Evolutionary conservation across 768 basidiomycete genomes (phyloP).

Genomic region (Lactarius evosmus): DNA sequence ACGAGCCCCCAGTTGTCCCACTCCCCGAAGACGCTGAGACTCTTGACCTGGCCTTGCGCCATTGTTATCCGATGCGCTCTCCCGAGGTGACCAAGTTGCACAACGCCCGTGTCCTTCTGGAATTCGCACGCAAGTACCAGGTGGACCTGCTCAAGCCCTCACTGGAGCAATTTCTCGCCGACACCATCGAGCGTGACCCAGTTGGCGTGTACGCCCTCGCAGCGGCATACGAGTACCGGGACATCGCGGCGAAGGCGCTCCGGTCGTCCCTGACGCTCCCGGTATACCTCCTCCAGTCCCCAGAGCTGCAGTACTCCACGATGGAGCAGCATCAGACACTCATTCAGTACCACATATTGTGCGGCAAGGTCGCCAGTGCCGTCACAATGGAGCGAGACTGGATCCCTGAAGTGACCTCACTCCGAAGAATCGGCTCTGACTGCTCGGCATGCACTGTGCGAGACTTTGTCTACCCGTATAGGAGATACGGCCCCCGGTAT

Average conservation of each 20-base stretch:
- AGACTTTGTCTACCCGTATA: conserved; percentile 1
- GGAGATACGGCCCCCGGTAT: conserved; percentile 6
- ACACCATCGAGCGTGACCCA: conserved; percentile 14
- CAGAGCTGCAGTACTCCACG: conserved; percentile 8
- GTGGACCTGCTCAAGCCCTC: neutral
- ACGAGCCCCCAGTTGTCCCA: neutral
- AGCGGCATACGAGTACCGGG: neutral
- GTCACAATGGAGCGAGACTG: conserved; percentile 3
- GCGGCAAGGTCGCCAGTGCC: conserved; percentile 12
- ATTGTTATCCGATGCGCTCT: conserved; percentile 14
- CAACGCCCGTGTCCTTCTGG: conserved; percentile 5
- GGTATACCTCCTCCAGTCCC: neutral
- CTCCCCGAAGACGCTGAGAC: conserved; percentile 11
- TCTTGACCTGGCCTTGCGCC: conserved; percentile 20
- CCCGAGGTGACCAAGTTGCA: neutral
- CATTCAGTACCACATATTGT: conserved; percentile 9
- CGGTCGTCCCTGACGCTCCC: conserved; percentile 4
- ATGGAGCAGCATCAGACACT: conserved; percentile 14
- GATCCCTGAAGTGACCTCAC: neutral
- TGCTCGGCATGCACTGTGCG: conserved; percentile 1
- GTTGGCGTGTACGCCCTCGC: conserved; percentile 22
- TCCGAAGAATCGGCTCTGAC: neutral
- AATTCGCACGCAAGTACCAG: conserved; percentile 23
- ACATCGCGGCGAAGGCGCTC: conserved; percentile 4
- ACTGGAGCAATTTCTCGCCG: neutral